Base-by-base conservation (phyloP, 441 rosid species). In the Gossypium gossypioides region DNA sequence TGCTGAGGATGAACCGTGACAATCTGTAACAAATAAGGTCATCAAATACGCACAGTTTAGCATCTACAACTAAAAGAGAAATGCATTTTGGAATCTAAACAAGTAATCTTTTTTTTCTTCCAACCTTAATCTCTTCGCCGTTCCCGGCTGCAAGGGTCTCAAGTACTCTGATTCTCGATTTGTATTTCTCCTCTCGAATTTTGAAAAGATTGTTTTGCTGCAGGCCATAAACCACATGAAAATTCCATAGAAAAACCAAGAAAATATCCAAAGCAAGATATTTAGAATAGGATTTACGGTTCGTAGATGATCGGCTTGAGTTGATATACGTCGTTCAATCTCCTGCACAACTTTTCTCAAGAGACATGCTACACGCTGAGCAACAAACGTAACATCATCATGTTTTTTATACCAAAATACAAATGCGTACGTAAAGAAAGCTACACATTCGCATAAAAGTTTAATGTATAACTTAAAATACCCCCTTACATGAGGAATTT, bases 301-400 rank as follows among this genome's bases (percentile, higher is more conserved):
- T 90, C 94, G 82, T 69, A 92, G 76, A 77, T 90, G 97, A 42
- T 94, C 98, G 32, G 97, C 92, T 82, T 94, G 98, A 73, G 97
- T 94, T 74, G 98, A 90, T 79, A 94, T 89, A 0, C 98, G 93
- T 7, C 98, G 81, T 80, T 90, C 97, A 58, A 94, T 92, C 88
- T 94, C 98, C 80, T 87, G 97, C 76, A 89, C 92, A 1, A 90
- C 93, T 84, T 89, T 94, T 72, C 96, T 87, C 63, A 94, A 56
- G 2, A 92, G 85, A 75, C 87, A 86, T 5, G 90, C 96, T 9
- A 88, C 92, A 66, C 96, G 92, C 97, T 92, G 92, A 34, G 18
- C 32, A 74, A 67, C 37, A 75, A 73, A 76, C 50, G 60, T 1
- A 54, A 66, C 29, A 19, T 34, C 46, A 64, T 48, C 25, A 70